Evolutionary conservation across 306 rosid species (phyloP).

Genomic region (Lablab purpureus): DNA sequence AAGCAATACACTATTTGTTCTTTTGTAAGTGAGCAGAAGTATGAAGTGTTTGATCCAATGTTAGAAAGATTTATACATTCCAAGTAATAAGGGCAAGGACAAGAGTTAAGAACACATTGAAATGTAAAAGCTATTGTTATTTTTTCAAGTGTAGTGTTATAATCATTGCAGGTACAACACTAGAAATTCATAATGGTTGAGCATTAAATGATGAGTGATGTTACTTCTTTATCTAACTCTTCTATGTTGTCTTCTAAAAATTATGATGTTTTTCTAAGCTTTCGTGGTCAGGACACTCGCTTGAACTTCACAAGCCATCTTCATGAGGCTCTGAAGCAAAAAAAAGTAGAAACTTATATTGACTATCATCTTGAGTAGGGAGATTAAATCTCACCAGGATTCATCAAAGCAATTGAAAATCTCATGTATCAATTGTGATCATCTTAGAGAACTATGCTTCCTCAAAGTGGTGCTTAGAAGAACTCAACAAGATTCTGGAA

Average conservation of each 20-base stretch:
- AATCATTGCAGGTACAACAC: not conserved
- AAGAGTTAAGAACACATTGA: not conserved
- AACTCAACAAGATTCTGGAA: not conserved
- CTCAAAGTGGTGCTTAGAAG: not conserved
- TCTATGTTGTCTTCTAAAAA: not conserved
- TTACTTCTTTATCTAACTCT: conserved; percentile 15
- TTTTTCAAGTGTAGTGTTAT: not conserved
- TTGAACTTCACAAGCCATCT: not conserved
- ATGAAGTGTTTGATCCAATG: too few relatives aligned
- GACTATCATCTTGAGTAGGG: not conserved
- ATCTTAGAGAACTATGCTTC: not conserved
- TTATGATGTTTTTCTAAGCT: conserved; percentile 34
- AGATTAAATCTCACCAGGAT: conserved; percentile 15
- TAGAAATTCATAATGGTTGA: not conserved
- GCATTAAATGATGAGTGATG: not conserved
- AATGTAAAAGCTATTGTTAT: not conserved
- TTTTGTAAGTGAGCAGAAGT: too few relatives aligned
- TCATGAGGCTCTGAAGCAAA: not conserved
- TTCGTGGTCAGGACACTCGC: conserved; percentile 25
- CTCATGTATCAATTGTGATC: conserved; percentile 22
- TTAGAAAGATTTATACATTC: too few relatives aligned
- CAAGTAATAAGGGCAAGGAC: not conserved
- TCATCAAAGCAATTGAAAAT: conserved; percentile 34
- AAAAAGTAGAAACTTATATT: not conserved
- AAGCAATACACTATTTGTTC: too few relatives aligned